Base-by-base conservation (phyloP, 495 filamentous ascomycete species). In the Lasiosphaeria miniovina region DNA sequence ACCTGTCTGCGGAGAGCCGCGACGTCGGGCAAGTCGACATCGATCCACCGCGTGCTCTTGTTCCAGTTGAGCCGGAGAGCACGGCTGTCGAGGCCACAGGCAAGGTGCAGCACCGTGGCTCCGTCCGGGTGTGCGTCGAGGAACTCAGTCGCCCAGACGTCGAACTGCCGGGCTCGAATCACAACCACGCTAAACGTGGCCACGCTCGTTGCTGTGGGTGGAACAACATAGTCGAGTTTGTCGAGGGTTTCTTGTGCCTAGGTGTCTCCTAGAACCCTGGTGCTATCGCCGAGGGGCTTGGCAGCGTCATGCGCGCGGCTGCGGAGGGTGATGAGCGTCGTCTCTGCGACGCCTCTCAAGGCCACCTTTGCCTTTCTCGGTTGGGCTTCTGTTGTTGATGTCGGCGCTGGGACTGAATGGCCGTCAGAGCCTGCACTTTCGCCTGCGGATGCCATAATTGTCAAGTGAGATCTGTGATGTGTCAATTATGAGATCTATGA, bases 11-110 rank as follows among this genome's bases (percentile, higher is more conserved):
- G 59, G 12, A 65, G 54, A 11, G 49, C 56, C 15, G 65, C 57
- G 15, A 65, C 65, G 36, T 68, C 65, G 48, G 62, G 59, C 45
- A 56, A 45, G 45, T 68, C 65, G 50, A 65, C 55, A 55, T 68
- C 65, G 32, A 61, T 62, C 65, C 65, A 68, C 17, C 49, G 36
- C 10, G 59, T 60, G 24, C 36, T 55, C 40, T 38, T 48, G 46
- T 43, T 60, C 60, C 60, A 66, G 32, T 38, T 14, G 8, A 67
- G n/a, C 2, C 64, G 48, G 41, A 55, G 59, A 4, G 61, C 61
- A 15, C 62, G 61, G 41, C 54, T 52, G 46, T 68, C 65, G 3
- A 68, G 50, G 2, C 65, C 65, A 35, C 62, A 68, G 7, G 62
- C 65, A 3, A 68, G 62, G 15, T 68, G 62, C 4, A 68, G 35